Evolutionary conservation across 164 flowering plant genomes (phyloP).

Genomic region (Amborella trichopoda): DNA sequence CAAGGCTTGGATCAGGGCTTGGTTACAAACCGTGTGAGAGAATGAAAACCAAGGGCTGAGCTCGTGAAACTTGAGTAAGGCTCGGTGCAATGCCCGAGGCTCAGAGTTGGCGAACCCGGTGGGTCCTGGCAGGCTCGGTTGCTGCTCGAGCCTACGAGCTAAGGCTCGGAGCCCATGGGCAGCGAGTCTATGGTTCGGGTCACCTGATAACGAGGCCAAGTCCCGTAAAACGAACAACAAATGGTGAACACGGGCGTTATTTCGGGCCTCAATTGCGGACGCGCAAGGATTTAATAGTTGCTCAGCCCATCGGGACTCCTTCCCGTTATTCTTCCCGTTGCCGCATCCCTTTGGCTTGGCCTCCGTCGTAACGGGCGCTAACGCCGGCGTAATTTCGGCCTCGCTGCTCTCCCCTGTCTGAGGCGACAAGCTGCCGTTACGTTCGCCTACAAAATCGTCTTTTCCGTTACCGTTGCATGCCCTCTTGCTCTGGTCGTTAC

Average conservation of each 20-base stretch:
- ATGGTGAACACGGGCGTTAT: constrained; percentile 52
- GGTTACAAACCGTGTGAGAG: constrained; percentile 52
- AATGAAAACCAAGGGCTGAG: constrained; percentile 73
- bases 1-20: constrained; percentile 52
- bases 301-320: constrained; percentile 81
- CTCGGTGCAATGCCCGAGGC: constrained; percentile 35
- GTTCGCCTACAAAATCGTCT: too few species aligned
- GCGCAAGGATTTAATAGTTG: constrained; percentile 77
- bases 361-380: too few species aligned
- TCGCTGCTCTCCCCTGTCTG: too few species aligned
- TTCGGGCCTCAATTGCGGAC: constrained; percentile 33
- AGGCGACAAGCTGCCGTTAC: too few species aligned
- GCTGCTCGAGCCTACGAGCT: constrained; percentile 27
- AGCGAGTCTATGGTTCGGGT: constrained; percentile 64
- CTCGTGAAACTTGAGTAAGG: constrained; percentile 53
- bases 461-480: too few species aligned
- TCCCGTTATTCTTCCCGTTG: too few species aligned
- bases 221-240: constrained; percentile 56
- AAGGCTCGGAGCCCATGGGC: constrained; percentile 51
- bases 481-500: too few species aligned
- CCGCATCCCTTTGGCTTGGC: too few species aligned
- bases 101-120: constrained; percentile 38
- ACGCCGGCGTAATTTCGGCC: too few species aligned
- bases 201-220: constrained; percentile 53
- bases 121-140: constrained; percentile 7